Conservation (phyloP, 495 filamentous ascomycete genomes). For the Umbilicaria muhlenbergii region DNA sequence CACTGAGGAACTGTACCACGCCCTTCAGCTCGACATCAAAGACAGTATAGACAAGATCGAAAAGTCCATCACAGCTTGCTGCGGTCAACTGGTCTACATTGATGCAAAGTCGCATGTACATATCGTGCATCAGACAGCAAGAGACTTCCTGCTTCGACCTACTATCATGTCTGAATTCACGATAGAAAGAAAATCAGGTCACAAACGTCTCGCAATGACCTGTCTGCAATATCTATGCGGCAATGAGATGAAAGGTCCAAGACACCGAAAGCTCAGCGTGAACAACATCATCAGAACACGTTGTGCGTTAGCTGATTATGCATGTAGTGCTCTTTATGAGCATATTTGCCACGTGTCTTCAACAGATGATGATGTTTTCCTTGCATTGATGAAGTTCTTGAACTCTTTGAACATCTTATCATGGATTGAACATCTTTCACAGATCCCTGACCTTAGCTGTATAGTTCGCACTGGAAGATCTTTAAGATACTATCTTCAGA, state of each 20-base stretch:
- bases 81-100: constrained; percentile 21
- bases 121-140: constrained; percentile 22
- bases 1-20: constrained; percentile 16
- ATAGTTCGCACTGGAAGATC: constrained; percentile 17
- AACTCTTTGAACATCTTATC: constrained; percentile 16
- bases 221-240: constrained; percentile 18
- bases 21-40: constrained; percentile 18
- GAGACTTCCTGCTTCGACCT: constrained; percentile 14
- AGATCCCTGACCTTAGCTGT: constrained; percentile 9
- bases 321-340: constrained; percentile 15
- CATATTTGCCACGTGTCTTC: constrained; percentile 13
- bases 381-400: constrained; percentile 15
- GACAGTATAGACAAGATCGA: constrained; percentile 15
- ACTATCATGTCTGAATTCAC: constrained; percentile 15
- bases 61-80: constrained; percentile 14
- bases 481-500: constrained; percentile 13
- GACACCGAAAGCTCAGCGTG: constrained; percentile 3
- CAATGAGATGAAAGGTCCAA: constrained; percentile 14
- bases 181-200: constrained; percentile 9
- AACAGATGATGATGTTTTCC: constrained; percentile 6
- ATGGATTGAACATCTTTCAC: constrained; percentile 23
- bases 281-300: neutral
- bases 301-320: constrained; percentile 15
- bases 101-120: constrained; percentile 13
- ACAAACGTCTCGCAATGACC: constrained; percentile 1